phyloP scores from a whole-genome alignment of 164 flowering plant species.

The Nymphaea colorata region DNA sequence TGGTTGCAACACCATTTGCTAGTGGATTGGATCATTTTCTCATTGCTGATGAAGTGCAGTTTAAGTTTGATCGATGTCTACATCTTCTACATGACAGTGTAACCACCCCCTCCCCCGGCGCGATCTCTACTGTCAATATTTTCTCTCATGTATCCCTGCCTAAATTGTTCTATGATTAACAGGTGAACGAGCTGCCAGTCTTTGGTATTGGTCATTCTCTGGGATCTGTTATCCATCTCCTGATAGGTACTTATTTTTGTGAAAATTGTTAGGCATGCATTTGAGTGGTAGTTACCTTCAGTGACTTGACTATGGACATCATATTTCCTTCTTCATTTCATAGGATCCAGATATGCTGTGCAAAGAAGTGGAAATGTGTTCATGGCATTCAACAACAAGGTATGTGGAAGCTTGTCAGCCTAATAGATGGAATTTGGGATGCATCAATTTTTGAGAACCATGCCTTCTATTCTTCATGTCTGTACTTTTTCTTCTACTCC shows the following conservation, averaged over 20 bases:
- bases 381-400: slow-evolving; percentile 93
- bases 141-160: not conserved
- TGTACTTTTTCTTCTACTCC: too few species aligned
- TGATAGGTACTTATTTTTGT: slow-evolving; percentile 46
- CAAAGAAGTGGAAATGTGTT: slow-evolving; percentile 74
- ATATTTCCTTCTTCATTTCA: not conserved
- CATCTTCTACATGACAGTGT: slow-evolving; percentile 59
- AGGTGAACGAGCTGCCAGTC: slow-evolving; percentile 67
- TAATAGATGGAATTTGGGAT: not conserved
- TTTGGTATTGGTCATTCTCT: slow-evolving; percentile 94
- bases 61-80: slow-evolving; percentile 80
- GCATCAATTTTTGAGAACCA: not conserved
- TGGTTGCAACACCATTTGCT: slow-evolving; percentile 90
- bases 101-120: slow-evolving; percentile 10
- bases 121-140: not conserved
- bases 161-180: slow-evolving; percentile 4
- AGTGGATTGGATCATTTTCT: slow-evolving; percentile 93
- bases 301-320: not conserved
- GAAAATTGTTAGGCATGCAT: not conserved
- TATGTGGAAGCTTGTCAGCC: slow-evolving; percentile 10
- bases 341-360: slow-evolving; percentile 94
- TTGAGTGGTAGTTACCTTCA: not conserved
- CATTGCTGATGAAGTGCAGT: slow-evolving; percentile 94
- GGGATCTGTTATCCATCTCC: slow-evolving; percentile 82
- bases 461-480: too few species aligned